Evolutionary conservation across 805 yeast genomes (phyloP).

Genomic region (Candida jianshihensis): DNA sequence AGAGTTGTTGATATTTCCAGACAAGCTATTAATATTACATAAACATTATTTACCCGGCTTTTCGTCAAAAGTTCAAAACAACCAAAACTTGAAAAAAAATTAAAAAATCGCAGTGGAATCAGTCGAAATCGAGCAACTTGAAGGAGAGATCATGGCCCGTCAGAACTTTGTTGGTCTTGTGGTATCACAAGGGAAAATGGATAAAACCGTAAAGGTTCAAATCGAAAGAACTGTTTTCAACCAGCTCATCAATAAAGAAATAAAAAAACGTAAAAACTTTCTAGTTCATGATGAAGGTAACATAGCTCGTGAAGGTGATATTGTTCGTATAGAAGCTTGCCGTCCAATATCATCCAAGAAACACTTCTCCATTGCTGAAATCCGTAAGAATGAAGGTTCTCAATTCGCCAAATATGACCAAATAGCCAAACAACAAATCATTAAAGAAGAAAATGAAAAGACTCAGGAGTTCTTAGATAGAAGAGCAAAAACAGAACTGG

Average conservation of each 20-base stretch:
- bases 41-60: no score
- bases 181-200: conserved; percentile 93
- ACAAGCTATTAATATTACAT: no score
- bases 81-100: no score
- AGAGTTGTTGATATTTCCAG: no score
- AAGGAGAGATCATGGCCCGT: conserved; percentile 89
- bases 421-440: conserved; percentile 62
- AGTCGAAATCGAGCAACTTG: no score
- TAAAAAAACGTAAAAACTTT: conserved; percentile 72
- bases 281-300: conserved; percentile 92
- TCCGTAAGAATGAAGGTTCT: conserved; percentile 83
- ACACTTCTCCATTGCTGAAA: conserved; percentile 87
- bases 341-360: conserved; percentile 80
- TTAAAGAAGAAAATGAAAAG: conserved; percentile 55
- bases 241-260: conserved; percentile 62
- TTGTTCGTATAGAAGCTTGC: conserved; percentile 86
- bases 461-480: conserved; percentile 47
- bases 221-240: conserved; percentile 74
- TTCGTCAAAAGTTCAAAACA: no score
- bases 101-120: no score
- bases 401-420: conserved; percentile 76
- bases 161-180: conserved; percentile 91
- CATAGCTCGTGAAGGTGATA: conserved; percentile 89
- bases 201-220: conserved; percentile 89
- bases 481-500: conserved; percentile 30